phyloP scores from a whole-genome alignment of 345 rosid genomes.

The Litchi chinensis region DNA sequence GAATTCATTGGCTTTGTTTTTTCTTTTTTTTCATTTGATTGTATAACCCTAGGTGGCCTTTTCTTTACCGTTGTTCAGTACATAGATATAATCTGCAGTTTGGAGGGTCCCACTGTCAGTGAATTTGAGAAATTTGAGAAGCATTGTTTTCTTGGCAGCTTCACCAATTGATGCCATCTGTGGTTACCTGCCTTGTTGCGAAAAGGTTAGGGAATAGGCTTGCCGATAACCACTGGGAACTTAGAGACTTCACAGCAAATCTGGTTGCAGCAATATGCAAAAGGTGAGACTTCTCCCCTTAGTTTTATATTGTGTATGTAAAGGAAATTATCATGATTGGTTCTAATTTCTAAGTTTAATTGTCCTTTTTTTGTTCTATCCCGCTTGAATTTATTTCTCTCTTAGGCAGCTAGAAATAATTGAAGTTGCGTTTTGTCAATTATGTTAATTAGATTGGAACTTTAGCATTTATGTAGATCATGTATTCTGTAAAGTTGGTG shows the following conservation, averaged over 20 bases:
- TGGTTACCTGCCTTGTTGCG: conserved; percentile 95
- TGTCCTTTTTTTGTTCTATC: neutral
- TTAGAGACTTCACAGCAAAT: conserved; percentile 84
- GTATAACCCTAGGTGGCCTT: conserved; percentile 12
- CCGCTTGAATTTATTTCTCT: neutral
- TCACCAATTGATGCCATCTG: conserved; percentile 99
- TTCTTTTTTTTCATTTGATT: neutral
- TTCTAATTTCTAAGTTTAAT: conserved; percentile 8
- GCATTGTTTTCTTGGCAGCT: conserved; percentile 62
- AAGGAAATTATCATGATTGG: conserved; percentile 14
- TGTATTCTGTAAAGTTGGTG: conserved; percentile 4
- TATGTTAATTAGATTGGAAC: neutral
- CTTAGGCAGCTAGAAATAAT: neutral
- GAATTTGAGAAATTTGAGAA: conserved; percentile 39
- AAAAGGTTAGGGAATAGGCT: conserved; percentile 89
- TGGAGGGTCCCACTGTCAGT: conserved; percentile 23
- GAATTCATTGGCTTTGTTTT: neutral
- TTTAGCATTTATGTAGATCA: neutral
- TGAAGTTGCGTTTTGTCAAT: neutral
- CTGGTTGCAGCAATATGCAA: conserved; percentile 87
- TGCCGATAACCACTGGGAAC: conserved; percentile 97
- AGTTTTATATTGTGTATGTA: conserved; percentile 13
- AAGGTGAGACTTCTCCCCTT: conserved; percentile 55
- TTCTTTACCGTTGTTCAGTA: conserved; percentile 16
- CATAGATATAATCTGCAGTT: conserved; percentile 19